A percentile compares a stretch with the other conserved stretches of the same genome.
Conservation (phyloP, 176 grass and related monocot species). For the Carex pumila region DNA sequence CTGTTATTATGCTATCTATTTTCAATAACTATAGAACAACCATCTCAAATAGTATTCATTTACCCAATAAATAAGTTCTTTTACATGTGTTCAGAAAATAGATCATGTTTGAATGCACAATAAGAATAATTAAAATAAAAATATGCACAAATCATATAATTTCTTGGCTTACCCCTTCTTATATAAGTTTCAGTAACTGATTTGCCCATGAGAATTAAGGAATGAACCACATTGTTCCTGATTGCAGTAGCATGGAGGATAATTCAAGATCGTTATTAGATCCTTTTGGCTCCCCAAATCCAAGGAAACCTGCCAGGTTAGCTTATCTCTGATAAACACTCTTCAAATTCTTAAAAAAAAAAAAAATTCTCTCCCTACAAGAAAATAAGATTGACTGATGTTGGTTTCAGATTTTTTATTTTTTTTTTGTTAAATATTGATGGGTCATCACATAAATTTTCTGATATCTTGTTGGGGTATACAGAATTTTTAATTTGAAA, state of each 20-base stretch:
- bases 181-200: neutral
- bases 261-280: conserved; percentile 17
- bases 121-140: neutral
- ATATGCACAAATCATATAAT: neutral
- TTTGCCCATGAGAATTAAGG: neutral
- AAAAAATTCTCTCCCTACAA: neutral
- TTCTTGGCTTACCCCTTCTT: neutral
- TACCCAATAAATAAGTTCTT: neutral
- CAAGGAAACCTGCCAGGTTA: conserved; percentile 23
- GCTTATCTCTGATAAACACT: neutral
- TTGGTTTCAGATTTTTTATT: neutral
- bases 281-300: conserved; percentile 24
- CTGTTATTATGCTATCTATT: neutral
- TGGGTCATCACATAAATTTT: conserved; percentile 16
- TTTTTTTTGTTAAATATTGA: neutral
- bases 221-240: conserved; percentile 26
- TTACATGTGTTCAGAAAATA: neutral
- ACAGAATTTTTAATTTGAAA: neutral
- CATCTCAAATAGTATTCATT: neutral
- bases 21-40: neutral
- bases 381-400: neutral
- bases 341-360: neutral
- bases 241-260: conserved; percentile 18
- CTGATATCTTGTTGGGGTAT: neutral
- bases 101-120: neutral